phyloP scores from a whole-genome alignment of 2,329 filamentous ascomycete genomes.

The Grosmannia penicillata region DNA sequence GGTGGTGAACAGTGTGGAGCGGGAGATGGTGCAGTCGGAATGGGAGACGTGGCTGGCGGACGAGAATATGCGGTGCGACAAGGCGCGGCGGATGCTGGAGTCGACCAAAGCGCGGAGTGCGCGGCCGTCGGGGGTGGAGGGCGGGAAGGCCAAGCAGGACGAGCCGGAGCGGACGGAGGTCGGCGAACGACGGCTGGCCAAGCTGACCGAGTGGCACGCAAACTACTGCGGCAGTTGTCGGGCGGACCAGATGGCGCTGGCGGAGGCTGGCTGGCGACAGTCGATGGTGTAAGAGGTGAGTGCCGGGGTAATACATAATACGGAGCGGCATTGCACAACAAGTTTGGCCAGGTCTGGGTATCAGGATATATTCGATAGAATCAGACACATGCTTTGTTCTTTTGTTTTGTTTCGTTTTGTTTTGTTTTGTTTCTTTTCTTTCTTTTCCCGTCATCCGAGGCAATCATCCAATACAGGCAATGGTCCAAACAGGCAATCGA shows the following conservation, averaged over 20 bases:
- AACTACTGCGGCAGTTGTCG: conserved; percentile 43
- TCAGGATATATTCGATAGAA: background rate
- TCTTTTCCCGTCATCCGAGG: too few species aligned
- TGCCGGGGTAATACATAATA: background rate
- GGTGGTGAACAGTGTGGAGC: conserved; percentile 78
- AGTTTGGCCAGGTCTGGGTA: background rate
- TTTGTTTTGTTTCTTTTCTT: background rate
- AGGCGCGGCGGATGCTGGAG: conserved; percentile 22
- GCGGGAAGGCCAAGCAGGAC: background rate
- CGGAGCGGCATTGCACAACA: background rate
- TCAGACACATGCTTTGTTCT: too few species aligned
- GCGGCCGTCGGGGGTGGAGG: too few species aligned
- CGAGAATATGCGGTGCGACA: conserved; percentile 62
- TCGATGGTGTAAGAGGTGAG: conserved; percentile 7
- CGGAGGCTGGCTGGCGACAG: conserved; percentile 4
- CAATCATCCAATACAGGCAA: too few species aligned
- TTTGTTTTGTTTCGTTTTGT: background rate
- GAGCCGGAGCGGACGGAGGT: conserved; percentile 5
- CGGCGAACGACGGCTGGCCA: conserved; percentile 18
- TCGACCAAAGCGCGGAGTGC: too few species aligned
- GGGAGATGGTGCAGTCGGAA: conserved; percentile 70
- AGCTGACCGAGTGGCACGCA: conserved; percentile 32
- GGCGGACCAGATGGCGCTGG: conserved; percentile 22
- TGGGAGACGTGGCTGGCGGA: conserved; percentile 87
- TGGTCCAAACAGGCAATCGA: too few species aligned